These are phyloP conservation scores for Cicer judaicum DNA, from an alignment of 306 rosid species.

Conservation along the genomic window DNA sequence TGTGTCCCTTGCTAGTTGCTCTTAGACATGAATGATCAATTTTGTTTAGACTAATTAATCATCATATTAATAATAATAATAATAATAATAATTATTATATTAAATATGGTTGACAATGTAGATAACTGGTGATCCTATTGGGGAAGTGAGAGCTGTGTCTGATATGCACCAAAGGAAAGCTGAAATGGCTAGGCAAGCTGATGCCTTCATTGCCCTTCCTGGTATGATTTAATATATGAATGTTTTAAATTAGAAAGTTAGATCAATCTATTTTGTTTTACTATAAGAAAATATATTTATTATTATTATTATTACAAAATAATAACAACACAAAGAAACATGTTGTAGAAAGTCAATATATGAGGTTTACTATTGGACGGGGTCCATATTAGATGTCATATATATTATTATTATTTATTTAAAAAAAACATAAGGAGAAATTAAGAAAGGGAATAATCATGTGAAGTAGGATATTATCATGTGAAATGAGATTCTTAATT, in stretches of 20 bases:
- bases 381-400: too few species aligned
- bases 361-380: too few species aligned
- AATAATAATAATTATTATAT: too few species aligned
- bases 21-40: neutral
- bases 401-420: too few species aligned
- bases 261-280: too few species aligned
- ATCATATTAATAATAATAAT: neutral
- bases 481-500: constrained; percentile 26
- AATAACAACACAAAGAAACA: too few species aligned
- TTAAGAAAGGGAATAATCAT: neutral
- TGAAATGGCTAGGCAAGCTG: constrained; percentile 98
- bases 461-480: constrained; percentile 27
- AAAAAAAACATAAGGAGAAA: neutral
- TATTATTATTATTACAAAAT: too few species aligned
- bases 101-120: constrained; percentile 58
- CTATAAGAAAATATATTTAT: too few species aligned
- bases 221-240: constrained; percentile 51
- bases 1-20: neutral
- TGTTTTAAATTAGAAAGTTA: too few species aligned
- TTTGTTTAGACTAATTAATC: neutral
- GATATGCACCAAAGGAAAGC: constrained; percentile 99
- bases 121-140: constrained; percentile 93
- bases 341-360: too few species aligned
- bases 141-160: constrained; percentile 91
- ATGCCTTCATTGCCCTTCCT: constrained; percentile 97